Base-by-base conservation (phyloP, 768 basidiomycete species). In the Tremella mesenterica region DNA sequence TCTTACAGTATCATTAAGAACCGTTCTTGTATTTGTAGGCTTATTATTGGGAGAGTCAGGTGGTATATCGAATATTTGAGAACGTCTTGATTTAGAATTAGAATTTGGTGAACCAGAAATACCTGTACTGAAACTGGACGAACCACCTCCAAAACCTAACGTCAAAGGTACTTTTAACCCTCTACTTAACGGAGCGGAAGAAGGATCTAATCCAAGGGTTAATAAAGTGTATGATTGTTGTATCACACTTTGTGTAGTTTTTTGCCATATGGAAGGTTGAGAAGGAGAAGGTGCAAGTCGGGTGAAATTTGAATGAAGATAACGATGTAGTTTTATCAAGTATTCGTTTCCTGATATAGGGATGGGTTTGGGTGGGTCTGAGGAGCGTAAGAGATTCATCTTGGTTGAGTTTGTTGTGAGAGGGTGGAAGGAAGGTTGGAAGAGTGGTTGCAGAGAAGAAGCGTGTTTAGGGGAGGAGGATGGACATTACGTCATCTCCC, bases 171-270 rank as follows among this genome's bases (percentile, higher is more conserved):
- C 62, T 47, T 69, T 69, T 27, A 73, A 16, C 25, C 54, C 63
- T 10, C 64, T 48, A 14, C 60, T 64, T 8, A 73, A 48, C 1
- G 67, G 69, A 2, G 61, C 59, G 4, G 64, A 66, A n/a, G 47
- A 59, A 0, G 71, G 71, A 53, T 71, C 71, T 5, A 73, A 50
- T 4, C 71, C 71, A 5, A 73, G 62, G 0, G 71, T 73, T 34
- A 70, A 54, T 20, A 73, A 58, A 1, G 71, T 73, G 26, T 70
- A 73, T 1, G 65, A 61, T 53, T 73, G 71, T 38, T 66, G 64
- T 16, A 70, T 52, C 16, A 67, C 43, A 16, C 56, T 45, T 10
- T 55, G 45, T 7, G 8, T 43, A n/a, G n/a, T n/a, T n/a, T n/a
- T n/a, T n/a, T n/a, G n/a, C n/a, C n/a, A n/a, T n/a, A n/a, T n/a